phyloP scores from a whole-genome alignment of 345 rosid species.

The Clausena lansium region DNA sequence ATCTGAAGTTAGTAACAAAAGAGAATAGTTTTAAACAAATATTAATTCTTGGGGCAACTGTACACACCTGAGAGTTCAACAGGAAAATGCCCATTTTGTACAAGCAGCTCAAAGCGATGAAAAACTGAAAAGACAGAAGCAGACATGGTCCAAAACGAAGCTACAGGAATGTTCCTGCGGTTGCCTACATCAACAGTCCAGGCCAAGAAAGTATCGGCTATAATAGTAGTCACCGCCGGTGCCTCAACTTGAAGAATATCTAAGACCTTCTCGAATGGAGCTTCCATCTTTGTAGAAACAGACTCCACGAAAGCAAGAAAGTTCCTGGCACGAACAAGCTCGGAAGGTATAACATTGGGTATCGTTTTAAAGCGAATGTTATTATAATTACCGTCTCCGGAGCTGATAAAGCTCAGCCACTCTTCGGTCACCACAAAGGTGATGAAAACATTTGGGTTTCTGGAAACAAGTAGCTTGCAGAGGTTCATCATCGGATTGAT shows the following conservation, averaged over 20 bases:
- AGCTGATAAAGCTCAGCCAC: constrained; percentile 50
- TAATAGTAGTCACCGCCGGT: constrained; percentile 19
- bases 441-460: constrained; percentile 34
- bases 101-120: constrained; percentile 25
- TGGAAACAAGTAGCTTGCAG: constrained; percentile 43
- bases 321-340: constrained; percentile 32
- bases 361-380: constrained; percentile 34
- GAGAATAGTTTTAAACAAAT: background rate
- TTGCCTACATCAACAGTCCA: constrained; percentile 35
- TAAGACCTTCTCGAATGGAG: constrained; percentile 48
- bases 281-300: constrained; percentile 39
- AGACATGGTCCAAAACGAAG: constrained; percentile 35
- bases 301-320: constrained; percentile 40
- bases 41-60: background rate
- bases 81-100: constrained; percentile 19
- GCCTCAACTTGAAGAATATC: constrained; percentile 23
- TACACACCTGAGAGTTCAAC: background rate
- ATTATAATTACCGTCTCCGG: constrained; percentile 31
- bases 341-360: constrained; percentile 57
- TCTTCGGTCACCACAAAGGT: constrained; percentile 72
- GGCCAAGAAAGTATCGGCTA: constrained; percentile 29
- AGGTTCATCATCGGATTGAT: constrained; percentile 73
- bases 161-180: constrained; percentile 39
- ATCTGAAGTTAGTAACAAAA: too few relatives aligned
- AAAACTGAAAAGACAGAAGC: constrained; percentile 30